Base-by-base conservation (phyloP, 2,329 filamentous ascomycete species). In the Coniella lustricola region DNA sequence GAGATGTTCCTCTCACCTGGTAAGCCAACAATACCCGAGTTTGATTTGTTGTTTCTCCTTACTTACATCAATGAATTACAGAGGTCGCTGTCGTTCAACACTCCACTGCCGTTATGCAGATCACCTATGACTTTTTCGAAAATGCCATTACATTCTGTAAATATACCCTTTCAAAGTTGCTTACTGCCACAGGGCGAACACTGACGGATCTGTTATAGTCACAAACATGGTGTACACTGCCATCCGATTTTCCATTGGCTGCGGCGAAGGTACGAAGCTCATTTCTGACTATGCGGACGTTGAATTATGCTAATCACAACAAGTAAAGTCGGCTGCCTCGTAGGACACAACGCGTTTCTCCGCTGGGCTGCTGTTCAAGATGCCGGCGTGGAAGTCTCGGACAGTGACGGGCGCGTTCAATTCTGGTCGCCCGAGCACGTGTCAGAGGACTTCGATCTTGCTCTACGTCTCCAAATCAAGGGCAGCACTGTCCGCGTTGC, bases 361-460 rank as follows among this genome's bases (percentile, higher is more conserved):
- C 76, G 85, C 18, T 89, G 85, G 85, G 36, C 44, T 44, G 65
- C 67, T 17, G 49, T 69, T 14, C 67, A 69, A 48, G 63, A 67
- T 22, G 64, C 65, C 5, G 60, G 61, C 3, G 50, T n/a, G n/a
- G n/a, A n/a, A n/a, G n/a, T 57, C 16, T 64, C 68, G 43, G 75
- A 77, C 32, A 70, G 79, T 47, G 79, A 81, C 45, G 76, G 75
- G 10, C 74, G 80, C 55, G 76, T 81, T 13, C 38, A 45, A 8
- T 53, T 81, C 66, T 89, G 85, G 85, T 87, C n/a, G n/a, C n/a
- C 84, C 7, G 85, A 89, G 61, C 83, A 85, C 57, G 85, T 90
- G 0, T 88, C 84, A 0, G 85, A 90, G 53, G 85, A 90, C 58
- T 89, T 89, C 47, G 85, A 89, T 53, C 85, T 88, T 67, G 77